Evolutionary conservation across 1,139 yeast species (phyloP).

Genomic region (Pichia cactophila): DNA sequence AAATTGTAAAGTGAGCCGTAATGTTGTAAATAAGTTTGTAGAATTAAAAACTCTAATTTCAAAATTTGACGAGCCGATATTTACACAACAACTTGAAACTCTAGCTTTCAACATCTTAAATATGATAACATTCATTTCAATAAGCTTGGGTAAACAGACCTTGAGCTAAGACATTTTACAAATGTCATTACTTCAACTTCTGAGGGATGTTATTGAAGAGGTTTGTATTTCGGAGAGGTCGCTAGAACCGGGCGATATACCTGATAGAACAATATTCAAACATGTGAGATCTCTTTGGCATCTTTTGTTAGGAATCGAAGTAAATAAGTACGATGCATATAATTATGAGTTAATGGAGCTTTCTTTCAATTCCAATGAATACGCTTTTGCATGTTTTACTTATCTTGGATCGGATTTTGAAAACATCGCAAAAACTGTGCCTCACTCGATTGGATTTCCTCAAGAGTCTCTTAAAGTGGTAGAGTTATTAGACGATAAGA

Average conservation of each 20-base stretch:
- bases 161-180: neutral
- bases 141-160: no score
- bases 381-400: constrained; percentile 3
- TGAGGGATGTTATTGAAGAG: constrained; percentile 11
- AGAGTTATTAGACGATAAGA: constrained; percentile 3
- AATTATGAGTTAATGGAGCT: constrained; percentile 17
- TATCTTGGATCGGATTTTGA: constrained; percentile 5
- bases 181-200: constrained; percentile 9
- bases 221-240: constrained; percentile 6
- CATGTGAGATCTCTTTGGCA: constrained; percentile 21
- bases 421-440: neutral
- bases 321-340: constrained; percentile 12
- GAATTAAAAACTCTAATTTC: no score
- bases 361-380: constrained; percentile 6
- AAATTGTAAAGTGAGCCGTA: neutral
- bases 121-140: no score
- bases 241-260: constrained; percentile 6
- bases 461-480: constrained; percentile 7
- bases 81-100: no score
- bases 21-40: no score
- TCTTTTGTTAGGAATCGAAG: constrained; percentile 20
- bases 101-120: neutral
- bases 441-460: constrained; percentile 11
- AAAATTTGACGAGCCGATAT: neutral
- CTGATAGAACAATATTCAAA: constrained; percentile 5